phyloP scores from a whole-genome alignment of 176 grass and related monocot species.

The Thalia dealbata region DNA sequence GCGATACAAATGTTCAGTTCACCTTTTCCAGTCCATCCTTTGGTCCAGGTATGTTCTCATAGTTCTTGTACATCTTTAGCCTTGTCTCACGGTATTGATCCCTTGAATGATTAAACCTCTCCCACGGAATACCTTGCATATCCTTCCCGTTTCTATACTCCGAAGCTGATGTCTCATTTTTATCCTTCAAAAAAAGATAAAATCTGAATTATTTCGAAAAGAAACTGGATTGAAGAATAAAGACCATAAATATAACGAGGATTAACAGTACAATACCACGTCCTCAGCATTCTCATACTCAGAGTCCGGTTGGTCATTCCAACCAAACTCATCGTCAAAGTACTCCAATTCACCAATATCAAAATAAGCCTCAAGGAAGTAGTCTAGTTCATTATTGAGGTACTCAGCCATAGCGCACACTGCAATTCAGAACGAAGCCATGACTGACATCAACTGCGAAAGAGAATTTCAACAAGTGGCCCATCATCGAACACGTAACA shows the following conservation, averaged over 20 bases:
- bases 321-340: not conserved
- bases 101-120: constrained; percentile 36
- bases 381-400: constrained; percentile 9
- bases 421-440: not conserved
- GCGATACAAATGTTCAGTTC: not conserved
- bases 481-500: too few relatives aligned
- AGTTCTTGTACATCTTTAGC: constrained; percentile 47
- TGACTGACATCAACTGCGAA: too few relatives aligned
- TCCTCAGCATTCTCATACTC: not conserved
- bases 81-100: constrained; percentile 47
- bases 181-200: not conserved
- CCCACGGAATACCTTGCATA: constrained; percentile 62
- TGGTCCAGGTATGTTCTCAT: constrained; percentile 24
- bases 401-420: constrained; percentile 1
- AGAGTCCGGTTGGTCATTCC: not conserved
- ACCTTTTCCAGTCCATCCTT: constrained; percentile 12
- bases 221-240: not conserved
- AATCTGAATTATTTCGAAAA: not conserved
- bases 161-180: constrained; percentile 28
- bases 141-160: constrained; percentile 44
- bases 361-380: constrained; percentile 1
- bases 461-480: too few relatives aligned
- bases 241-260: not conserved
- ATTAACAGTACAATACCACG: not conserved
- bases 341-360: not conserved